These are phyloP conservation scores for Capsicum rhomboideum DNA, from an alignment of 257 asterid species.

Conservation along the genomic window DNA sequence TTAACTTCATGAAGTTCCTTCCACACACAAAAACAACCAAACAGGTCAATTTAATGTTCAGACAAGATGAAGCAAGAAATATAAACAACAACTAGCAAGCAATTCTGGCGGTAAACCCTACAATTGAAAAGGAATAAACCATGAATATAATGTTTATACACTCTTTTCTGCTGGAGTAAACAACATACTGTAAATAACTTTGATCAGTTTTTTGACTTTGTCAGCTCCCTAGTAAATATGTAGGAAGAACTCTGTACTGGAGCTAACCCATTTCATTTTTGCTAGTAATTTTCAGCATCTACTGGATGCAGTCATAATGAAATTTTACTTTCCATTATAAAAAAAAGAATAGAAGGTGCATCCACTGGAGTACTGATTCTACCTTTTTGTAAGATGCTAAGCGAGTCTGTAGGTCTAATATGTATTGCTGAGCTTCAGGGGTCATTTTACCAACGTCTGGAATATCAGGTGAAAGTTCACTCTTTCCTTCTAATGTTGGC, in stretches of 20 bases:
- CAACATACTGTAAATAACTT: neutral
- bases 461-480: constrained; percentile 28
- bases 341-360: neutral
- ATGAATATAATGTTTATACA: neutral
- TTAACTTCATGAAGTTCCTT: constrained; percentile 89
- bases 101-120: neutral
- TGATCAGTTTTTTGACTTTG: neutral
- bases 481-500: constrained; percentile 30
- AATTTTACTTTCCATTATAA: neutral
- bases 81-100: neutral
- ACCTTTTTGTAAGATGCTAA: constrained; percentile 72
- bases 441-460: constrained; percentile 71
- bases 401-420: constrained; percentile 50
- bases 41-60: neutral
- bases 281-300: neutral
- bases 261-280: neutral
- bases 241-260: neutral
- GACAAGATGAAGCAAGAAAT: neutral
- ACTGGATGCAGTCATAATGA: neutral
- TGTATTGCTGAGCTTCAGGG: constrained; percentile 67
- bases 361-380: neutral
- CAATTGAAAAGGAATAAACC: neutral
- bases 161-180: neutral
- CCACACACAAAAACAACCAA: constrained; percentile 4
- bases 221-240: neutral